A percentile compares a stretch with the other conserved stretches of the same genome.
Conservation (phyloP, 169 alveolate genomes). For the Neospora caninum region DNA sequence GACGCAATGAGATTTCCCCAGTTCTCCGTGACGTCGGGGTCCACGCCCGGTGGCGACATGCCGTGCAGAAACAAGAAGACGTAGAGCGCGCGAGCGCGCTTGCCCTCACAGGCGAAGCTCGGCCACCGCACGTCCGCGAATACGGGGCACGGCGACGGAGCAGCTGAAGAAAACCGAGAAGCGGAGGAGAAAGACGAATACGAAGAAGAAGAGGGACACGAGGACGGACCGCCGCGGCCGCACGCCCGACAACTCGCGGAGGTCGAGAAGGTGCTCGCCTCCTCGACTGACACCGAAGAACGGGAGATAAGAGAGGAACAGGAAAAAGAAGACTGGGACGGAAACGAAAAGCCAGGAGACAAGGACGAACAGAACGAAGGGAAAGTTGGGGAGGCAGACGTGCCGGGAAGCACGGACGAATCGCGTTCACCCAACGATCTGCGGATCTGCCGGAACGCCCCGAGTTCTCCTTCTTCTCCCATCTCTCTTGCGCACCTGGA, state of each 20-base stretch:
- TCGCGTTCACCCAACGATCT: background rate
- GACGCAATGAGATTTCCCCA: conserved; percentile 15
- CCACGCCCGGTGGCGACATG: background rate
- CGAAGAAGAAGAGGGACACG: background rate
- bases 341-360: background rate
- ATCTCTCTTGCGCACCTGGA: background rate
- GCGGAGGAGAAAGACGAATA: background rate
- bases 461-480: background rate
- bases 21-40: conserved; percentile 28
- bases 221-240: background rate
- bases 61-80: conserved; percentile 27
- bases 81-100: background rate
- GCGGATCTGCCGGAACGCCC: background rate
- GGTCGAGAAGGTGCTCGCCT: background rate
- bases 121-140: background rate
- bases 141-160: background rate
- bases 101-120: background rate
- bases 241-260: background rate
- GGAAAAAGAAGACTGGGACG: too few species aligned
- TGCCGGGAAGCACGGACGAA: background rate
- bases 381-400: background rate
- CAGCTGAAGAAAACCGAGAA: background rate
- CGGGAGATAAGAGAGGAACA: too few species aligned
- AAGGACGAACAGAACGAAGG: background rate
- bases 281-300: background rate